Conservation (phyloP, 1,139 yeast species). For the Pichia inconspicua region DNA sequence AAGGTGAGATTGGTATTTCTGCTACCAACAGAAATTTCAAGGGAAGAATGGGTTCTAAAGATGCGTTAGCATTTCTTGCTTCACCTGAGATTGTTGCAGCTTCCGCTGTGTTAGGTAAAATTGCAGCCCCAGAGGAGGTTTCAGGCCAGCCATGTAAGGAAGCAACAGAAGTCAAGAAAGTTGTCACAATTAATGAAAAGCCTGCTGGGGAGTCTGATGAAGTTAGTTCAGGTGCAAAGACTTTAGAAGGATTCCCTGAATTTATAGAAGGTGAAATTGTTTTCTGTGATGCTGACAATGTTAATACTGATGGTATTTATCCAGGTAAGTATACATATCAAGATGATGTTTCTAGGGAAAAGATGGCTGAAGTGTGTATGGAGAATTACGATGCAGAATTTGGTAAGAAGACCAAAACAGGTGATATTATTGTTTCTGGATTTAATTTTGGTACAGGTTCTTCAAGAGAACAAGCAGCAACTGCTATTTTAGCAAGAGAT, state of each 20-base stretch:
- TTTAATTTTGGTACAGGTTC: slow-evolving; percentile 97
- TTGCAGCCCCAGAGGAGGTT: slow-evolving; percentile 87
- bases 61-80: slow-evolving; percentile 91
- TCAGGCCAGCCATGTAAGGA: slow-evolving; percentile 47
- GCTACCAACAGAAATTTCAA: slow-evolving; percentile 98
- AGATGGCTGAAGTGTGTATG: slow-evolving; percentile 99
- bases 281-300: slow-evolving; percentile 93
- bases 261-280: slow-evolving; percentile 84
- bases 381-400: slow-evolving; percentile 94
- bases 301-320: slow-evolving; percentile 96
- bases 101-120: slow-evolving; percentile 86
- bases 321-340: slow-evolving; percentile 99
- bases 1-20: slow-evolving; percentile 96
- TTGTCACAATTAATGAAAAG: slow-evolving; percentile 34
- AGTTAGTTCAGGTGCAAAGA: slow-evolving; percentile 28
- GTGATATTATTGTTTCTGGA: slow-evolving; percentile 88
- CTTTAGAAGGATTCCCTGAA: slow-evolving; percentile 80
- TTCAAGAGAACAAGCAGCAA: slow-evolving; percentile 99
- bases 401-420: slow-evolving; percentile 67
- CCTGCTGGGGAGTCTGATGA: slow-evolving; percentile 36
- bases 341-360: slow-evolving; percentile 88
- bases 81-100: slow-evolving; percentile 99
- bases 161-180: slow-evolving; percentile 40
- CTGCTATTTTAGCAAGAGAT: slow-evolving; percentile 89
- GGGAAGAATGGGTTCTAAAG: slow-evolving; percentile 98